Base-by-base conservation (phyloP, 2,329 filamentous ascomycete species). In the Talaromyces sp. region DNA sequence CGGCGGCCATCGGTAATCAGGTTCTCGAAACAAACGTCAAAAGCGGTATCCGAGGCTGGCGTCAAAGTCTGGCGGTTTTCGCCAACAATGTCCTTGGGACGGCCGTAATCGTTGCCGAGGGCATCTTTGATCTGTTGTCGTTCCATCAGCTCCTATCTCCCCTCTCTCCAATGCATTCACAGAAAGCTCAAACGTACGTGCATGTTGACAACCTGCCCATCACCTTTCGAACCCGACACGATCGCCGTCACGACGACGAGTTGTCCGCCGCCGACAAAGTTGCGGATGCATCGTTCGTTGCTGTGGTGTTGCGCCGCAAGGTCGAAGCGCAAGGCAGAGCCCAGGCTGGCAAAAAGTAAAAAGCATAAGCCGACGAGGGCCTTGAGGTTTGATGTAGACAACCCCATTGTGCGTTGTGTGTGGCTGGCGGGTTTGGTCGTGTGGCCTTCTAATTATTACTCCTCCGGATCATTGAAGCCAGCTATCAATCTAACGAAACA, bases 21-120 rank as follows among this genome's bases (percentile, higher is more conserved):
- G 77, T 97, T 98, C 78, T 96, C 91, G 74, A 97, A 96, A 84
- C 93, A 99, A 58, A 99, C 91, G 72, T 98, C 93, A 72, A 99
- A 97, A 10, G 92, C 90, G 36, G 91, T 90, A 77, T 98, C 93
- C 57, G 88, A 88, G 75, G 95, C 90, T 42, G 93, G 92, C 55
- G 93, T 98, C 76, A 99, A 99, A 57, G 93, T 91, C 75, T 92
- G 93, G 74, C 93, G 87, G 76, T 91, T 90, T 81, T 97, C 93
- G 77, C 95, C 95, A 17, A 88, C 90, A 63, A 98, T 87, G 72
- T 99, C 93, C 79, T 90, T 93, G 58, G 95, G 92, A 64, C 87
- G 86, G 73, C 91, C 92, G 78, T 98, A 97, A 78, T 98, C 92
- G 80, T 99, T 99, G 73, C 93, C 93, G 69, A 96, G 86, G 17